Percentiles rank a stretch among this genome's conserved stretches.
Conservation (phyloP, 1,139 yeast genomes). For the Hanseniaspora sp. region DNA sequence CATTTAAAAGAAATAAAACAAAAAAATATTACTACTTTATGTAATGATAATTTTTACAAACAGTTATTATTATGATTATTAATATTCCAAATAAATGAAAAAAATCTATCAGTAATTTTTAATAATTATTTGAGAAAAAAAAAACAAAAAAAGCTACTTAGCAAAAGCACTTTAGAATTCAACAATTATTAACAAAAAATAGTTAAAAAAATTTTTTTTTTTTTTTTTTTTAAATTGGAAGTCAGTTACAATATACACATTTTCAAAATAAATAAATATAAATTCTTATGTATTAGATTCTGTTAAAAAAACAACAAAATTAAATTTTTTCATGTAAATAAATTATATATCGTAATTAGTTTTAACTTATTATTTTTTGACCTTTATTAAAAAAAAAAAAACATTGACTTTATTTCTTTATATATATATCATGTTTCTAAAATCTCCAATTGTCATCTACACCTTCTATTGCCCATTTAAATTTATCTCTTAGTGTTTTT, state of each 20-base stretch:
- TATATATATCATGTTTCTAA: constrained; percentile 25
- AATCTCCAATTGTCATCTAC: constrained; percentile 84
- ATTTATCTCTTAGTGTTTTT: constrained; percentile 81
- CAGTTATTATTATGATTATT: too few relatives aligned
- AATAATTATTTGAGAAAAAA: too few relatives aligned
- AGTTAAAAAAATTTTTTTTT: background rate
- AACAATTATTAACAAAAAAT: background rate
- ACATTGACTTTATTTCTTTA: background rate
- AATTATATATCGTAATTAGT: background rate
- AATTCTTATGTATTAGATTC: constrained; percentile 18
- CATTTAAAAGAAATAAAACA: background rate
- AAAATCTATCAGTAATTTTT: too few relatives aligned
- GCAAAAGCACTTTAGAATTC: too few relatives aligned
- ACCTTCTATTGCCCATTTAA: constrained; percentile 90
- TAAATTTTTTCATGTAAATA: background rate
- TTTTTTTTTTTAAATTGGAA: background rate
- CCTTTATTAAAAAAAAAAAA: background rate
- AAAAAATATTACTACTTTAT: too few relatives aligned
- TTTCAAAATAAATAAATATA: background rate
- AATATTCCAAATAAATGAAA: too few relatives aligned
- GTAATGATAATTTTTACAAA: too few relatives aligned
- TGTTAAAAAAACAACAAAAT: background rate
- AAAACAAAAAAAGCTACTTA: too few relatives aligned
- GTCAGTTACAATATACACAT: background rate
- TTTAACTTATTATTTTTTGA: background rate